phyloP scores from a whole-genome alignment of 208 protist genomes.

The Crithidia thermophila region DNA sequence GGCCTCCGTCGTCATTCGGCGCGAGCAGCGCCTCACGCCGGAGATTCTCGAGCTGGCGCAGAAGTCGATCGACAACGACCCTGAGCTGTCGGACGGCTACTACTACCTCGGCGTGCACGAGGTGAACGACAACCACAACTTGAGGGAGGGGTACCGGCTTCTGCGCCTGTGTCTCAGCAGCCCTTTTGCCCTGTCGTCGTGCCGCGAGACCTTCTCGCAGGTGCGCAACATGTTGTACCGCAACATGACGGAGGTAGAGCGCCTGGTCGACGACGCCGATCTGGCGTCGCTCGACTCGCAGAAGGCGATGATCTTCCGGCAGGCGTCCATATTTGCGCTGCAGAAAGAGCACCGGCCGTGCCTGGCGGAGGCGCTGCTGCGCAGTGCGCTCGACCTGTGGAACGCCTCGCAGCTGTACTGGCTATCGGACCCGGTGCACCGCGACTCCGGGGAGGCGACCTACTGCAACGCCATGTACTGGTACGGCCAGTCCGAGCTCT shows the following conservation, averaged over 20 bases:
- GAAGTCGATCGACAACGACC: constrained; percentile 38
- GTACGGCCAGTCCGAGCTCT: constrained; percentile 12
- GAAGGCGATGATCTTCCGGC: constrained; percentile 33
- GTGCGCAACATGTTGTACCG: constrained; percentile 35
- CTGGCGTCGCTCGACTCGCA: constrained; percentile 19
- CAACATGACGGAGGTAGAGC: constrained; percentile 42
- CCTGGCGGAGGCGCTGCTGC: constrained; percentile 7
- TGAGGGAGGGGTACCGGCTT: constrained; percentile 29
- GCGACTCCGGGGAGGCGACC: not conserved
- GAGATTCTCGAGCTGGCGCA: constrained; percentile 36
- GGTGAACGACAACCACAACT: constrained; percentile 30
- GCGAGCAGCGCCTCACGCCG: constrained; percentile 16
- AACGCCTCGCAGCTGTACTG: constrained; percentile 28
- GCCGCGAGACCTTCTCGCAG: constrained; percentile 26
- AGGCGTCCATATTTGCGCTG: constrained; percentile 27
- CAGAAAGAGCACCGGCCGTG: constrained; percentile 14
- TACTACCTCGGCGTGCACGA: constrained; percentile 49
- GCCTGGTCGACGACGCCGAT: constrained; percentile 39
- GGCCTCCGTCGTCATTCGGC: constrained; percentile 21
- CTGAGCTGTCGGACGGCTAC: constrained; percentile 36
- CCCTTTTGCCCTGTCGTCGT: constrained; percentile 32
- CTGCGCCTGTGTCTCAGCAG: constrained; percentile 40
- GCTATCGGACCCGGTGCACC: constrained; percentile 23
- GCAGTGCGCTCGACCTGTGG: constrained; percentile 27
- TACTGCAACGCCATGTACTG: constrained; percentile 42